A percentile compares a stretch with the other conserved stretches of the same genome.
Evolutionary conservation across 139 green algal genomes (phyloP).

Genomic region (Edaphochlamys debaryana): DNA sequence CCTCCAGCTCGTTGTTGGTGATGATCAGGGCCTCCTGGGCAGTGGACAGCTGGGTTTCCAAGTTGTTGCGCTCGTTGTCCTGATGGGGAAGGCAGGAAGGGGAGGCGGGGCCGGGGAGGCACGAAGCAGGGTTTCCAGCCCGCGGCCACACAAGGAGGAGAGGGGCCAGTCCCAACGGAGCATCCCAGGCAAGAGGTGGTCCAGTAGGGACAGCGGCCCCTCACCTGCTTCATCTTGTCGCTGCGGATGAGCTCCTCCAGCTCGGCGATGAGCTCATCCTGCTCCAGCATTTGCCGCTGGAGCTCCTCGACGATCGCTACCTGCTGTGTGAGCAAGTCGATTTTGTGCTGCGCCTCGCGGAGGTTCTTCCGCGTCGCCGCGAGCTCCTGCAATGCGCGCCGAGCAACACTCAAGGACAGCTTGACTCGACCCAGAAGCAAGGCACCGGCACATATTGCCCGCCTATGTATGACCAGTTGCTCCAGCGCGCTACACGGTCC

Average conservation of each 20-base stretch:
- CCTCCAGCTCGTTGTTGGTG: constrained; percentile 6
- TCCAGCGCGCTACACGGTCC: too few species aligned
- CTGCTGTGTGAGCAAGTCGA: constrained; percentile 36
- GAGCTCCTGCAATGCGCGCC: constrained; percentile 13
- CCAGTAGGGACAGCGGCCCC: too few species aligned
- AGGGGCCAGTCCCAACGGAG: too few species aligned
- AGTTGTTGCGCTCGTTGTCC: constrained; percentile 4
- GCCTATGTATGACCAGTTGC: too few species aligned
- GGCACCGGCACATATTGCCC: too few species aligned
- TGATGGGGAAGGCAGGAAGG: neutral
- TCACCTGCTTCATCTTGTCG: constrained; percentile 29
- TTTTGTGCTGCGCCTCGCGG: constrained; percentile 36
- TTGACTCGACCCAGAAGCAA: too few species aligned
- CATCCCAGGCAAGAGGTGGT: too few species aligned
- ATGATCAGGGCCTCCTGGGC: constrained; percentile 2
- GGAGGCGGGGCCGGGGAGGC: too few species aligned
- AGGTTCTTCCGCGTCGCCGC: constrained; percentile 29
- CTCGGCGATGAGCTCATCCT: constrained; percentile 40
- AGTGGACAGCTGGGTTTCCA: neutral
- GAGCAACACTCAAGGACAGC: too few species aligned
- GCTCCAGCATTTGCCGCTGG: constrained; percentile 42
- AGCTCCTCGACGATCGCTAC: constrained; percentile 43
- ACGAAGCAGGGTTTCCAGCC: too few species aligned
- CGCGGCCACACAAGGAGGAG: too few species aligned
- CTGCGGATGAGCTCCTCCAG: constrained; percentile 22